Base-by-base conservation (phyloP, 2,329 filamentous ascomycete species). In the Colletotrichum destructivum region DNA sequence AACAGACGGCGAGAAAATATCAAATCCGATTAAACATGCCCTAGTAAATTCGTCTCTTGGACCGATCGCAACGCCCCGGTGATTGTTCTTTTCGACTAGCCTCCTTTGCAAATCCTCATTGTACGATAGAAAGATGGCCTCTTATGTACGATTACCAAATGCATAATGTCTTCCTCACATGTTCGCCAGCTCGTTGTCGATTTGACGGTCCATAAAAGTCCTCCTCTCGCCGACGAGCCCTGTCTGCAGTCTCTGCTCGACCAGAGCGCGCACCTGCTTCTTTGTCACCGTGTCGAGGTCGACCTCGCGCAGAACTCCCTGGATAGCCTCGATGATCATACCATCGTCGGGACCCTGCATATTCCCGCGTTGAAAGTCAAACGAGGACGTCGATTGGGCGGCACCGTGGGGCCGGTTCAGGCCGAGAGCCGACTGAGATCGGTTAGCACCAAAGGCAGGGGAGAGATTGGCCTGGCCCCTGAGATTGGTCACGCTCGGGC, bases 261-360 rank as follows among this genome's bases (percentile, higher is more conserved):
- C 95, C 55, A 98, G 88, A 4, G 94, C 95, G 62, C 94, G 89
- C 68, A 96, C 92, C 84, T 98, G 96, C 86, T 99, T 99, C 91
- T 98, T 99, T 8, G 96, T 99, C 59, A 98, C 94, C n/a, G 89
- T 96, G 81, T 99, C 96, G 52, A 99, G 87, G 81, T 99, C 96
- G 0, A 98, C 95, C 78, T 98, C 96, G 18, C 88, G 84, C 73
- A 99, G 86, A 76, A 96, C 96, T 62, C 88, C 86, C 78, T 94
- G 93, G 73, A 98, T 96, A 1, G 94, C 93, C 73, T 97, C 93
- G 21, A 94, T 88, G 75, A 99, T 98, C 72, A 90, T 88, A 56
- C 85, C 86, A 77, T 98, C 95, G 75, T 93, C 94, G 0, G 94
- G 93, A 0, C 94, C 94, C 31, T 85, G 85, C 73, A 80, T 76